Conservation (phyloP, 805 yeast genomes). For the Nakazawaea peltata region DNA sequence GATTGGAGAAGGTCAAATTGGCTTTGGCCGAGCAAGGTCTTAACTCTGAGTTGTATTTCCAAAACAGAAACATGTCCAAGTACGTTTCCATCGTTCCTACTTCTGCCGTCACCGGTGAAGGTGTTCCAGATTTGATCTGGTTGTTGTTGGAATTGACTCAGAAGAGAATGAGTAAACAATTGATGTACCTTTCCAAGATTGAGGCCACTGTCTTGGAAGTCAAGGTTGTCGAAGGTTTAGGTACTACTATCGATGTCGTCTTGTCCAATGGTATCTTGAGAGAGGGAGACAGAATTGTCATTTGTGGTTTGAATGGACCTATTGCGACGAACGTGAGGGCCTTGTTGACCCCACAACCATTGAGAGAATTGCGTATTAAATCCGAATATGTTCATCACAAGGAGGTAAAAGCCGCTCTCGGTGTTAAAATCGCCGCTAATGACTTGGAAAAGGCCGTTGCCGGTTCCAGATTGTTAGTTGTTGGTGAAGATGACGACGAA, state of each 20-base stretch:
- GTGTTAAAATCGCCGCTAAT: slow-evolving; percentile 97
- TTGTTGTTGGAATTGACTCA: slow-evolving; percentile 91
- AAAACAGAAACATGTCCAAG: slow-evolving; percentile 88
- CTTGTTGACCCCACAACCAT: slow-evolving; percentile 92
- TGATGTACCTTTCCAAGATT: slow-evolving; percentile 87
- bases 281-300: slow-evolving; percentile 92
- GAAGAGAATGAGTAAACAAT: slow-evolving; percentile 97
- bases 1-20: slow-evolving; percentile 77
- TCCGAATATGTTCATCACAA: slow-evolving; percentile 96
- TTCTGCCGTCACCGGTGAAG: slow-evolving; percentile 98
- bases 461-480: slow-evolving; percentile 92
- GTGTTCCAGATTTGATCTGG: slow-evolving; percentile 98
- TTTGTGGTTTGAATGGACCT: slow-evolving; percentile 98
- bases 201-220: slow-evolving; percentile 98
- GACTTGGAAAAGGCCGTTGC: slow-evolving; percentile 98
- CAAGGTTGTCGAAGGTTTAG: slow-evolving; percentile 96
- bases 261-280: slow-evolving; percentile 91
- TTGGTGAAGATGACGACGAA: slow-evolving; percentile 96
- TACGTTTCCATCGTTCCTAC: slow-evolving; percentile 97
- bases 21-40: slow-evolving; percentile 97
- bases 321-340: slow-evolving; percentile 96
- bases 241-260: slow-evolving; percentile 97
- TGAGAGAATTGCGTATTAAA: slow-evolving; percentile 91
- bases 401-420: slow-evolving; percentile 97
- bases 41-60: slow-evolving; percentile 93